Evolutionary conservation across 768 basidiomycete genomes (phyloP), one percentile per base, ranked within the genome.

Genomic region (Suillus ampliporus): DNA sequence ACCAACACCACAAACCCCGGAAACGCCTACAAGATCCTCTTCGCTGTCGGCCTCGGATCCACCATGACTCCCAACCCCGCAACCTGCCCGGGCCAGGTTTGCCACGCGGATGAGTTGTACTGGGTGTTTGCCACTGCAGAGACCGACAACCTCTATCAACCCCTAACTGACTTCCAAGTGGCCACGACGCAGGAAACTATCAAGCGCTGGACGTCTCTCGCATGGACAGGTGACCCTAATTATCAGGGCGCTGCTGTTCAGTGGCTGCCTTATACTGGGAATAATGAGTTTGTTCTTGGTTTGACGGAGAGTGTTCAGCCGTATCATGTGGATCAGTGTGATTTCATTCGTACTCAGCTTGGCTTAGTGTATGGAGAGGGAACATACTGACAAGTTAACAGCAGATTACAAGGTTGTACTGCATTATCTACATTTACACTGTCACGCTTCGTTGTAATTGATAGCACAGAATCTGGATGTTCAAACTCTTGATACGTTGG

Each of bases 101-200:
- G 70, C 28, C 70, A 67, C 6, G 60, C 65, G 0, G 70, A 71
- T 35, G 65, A 71, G 15, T 63, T 71, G 6, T 69, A 65, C 40
- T 72, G 40, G 59, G 44, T 63, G 2, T 72, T 72, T 28, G 66
- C 64, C 7, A 69, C 53, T 40, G 66, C 60, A 14, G 70, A 67
- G 44, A 69, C 61, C 0, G 67, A 71, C 21, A 60, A 63, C 28
- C 40, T 68, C 26, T 62, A 67, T 44, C 71, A 71, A 17, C 65
- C 61, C 10, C 31, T 69, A 35, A 64, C 56, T 3, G 28, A 21
- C 2, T 43, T 58, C n/a, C 62, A 64, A 15, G 41, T 64, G 9
- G 31, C 13, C 21, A 37, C 58, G 21, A 68, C 54, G 35, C 46
- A 48, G 14, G 62, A 65, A 6, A 56, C 61, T 31, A 61, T 62